These are phyloP conservation scores for Aphanomyces cochlioides DNA, from an alignment of 352 stramenopile species.

Conservation along the genomic window DNA sequence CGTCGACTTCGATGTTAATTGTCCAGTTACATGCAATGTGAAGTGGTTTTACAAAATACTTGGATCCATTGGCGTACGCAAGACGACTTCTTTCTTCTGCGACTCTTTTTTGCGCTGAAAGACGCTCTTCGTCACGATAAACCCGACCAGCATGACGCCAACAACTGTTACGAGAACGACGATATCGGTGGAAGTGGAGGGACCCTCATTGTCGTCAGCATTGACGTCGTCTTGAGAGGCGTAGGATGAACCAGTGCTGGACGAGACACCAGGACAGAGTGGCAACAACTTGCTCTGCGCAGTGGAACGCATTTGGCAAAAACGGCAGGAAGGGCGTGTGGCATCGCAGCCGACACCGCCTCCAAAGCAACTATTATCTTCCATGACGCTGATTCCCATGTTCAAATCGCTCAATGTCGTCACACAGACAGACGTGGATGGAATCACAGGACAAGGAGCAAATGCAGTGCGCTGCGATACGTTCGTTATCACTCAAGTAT, in stretches of 20 bases:
- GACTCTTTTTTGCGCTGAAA: neutral
- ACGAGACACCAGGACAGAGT: slow-evolving; percentile 6
- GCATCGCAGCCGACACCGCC: slow-evolving; percentile 23
- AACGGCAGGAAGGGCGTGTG: slow-evolving; percentile 10
- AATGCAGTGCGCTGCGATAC: slow-evolving; percentile 3
- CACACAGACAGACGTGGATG: neutral
- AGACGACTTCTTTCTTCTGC: neutral
- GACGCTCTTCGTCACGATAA: neutral
- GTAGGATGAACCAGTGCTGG: neutral
- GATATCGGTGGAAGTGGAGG: neutral
- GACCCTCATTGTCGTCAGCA: neutral
- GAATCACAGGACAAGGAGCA: neutral
- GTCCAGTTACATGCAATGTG: neutral
- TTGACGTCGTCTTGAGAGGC: neutral
- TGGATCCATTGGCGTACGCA: neutral
- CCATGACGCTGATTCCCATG: neutral
- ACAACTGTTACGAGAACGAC: neutral
- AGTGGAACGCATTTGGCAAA: slow-evolving; percentile 4
- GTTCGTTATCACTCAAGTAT: neutral
- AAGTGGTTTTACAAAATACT: slow-evolving; percentile 8
- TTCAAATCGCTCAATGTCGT: slow-evolving; percentile 17
- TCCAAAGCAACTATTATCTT: neutral
- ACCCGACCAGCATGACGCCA: neutral
- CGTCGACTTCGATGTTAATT: too few relatives aligned
- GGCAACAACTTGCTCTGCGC: slow-evolving; percentile 5